Evolutionary conservation across 441 rosid species (phyloP), one percentile per base, ranked within the genome.

Genomic region (Pelargonium citronellum): DNA sequence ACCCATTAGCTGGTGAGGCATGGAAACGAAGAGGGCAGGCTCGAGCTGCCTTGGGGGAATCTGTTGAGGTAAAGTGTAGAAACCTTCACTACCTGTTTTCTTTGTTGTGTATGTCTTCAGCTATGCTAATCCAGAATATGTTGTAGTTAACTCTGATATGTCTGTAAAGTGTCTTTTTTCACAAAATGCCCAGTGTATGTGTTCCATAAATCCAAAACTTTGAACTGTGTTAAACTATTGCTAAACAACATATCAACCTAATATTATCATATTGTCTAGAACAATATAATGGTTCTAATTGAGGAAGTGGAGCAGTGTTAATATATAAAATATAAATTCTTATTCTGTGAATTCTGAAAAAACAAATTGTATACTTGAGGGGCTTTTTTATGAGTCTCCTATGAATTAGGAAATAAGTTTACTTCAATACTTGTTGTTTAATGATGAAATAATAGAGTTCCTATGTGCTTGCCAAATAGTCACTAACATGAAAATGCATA

Each of bases 21-120:
- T 95, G 99, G 99, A 95, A 95, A 83, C 89, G 97, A 73, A 92
- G 99, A 82, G 97, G 99, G 69, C 99, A 95, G 78, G 99, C 98
- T 65, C 90, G 89, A 80, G 99, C 99, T 80, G 98, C 98, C 75
- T 82, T 91, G 64, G 97, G 99, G 77, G 92, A 92, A 82, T 90
- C 86, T 73, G 75, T 71, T 70, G 88, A 91, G 93, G 98, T 95
- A 77, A 83, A 76, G 73, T 69, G 69, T 46, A 75, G 69, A 60
- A 6, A 55, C 63, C 24, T 75, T 24, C 74, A 69, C 67, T 62
- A 17, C 24, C 41, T 4, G 66, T 62, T 62, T 27, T 16, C 66
- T 27, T 11, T 11, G 37, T 62, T 62, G 66, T 24, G 13, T 6
- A 62, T 27, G 66, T 62, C 66, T 62, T 62, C 43, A 62, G n/a